Evolutionary conservation across 768 basidiomycete species (phyloP).

Genomic region (Boletus edulis): DNA sequence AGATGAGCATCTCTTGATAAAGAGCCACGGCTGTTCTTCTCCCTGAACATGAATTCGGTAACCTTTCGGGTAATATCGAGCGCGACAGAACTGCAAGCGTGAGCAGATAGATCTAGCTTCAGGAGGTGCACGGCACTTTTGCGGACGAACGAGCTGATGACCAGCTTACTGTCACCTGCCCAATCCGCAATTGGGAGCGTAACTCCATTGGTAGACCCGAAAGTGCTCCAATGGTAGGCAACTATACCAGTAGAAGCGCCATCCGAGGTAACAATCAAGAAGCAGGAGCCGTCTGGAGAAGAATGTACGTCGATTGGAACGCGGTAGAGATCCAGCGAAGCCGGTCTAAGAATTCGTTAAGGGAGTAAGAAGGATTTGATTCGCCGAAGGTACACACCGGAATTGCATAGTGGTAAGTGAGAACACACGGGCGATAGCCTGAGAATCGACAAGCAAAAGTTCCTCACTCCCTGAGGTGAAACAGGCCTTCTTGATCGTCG

Average conservation of each 20-base stretch:
- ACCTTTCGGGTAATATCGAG: constrained; percentile 54
- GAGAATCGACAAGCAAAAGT: constrained; percentile 47
- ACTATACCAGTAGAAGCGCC: constrained; percentile 22
- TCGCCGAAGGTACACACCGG: constrained; percentile 34
- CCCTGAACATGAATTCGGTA: constrained; percentile 58
- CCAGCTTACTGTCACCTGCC: constrained; percentile 22
- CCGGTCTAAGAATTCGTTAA: constrained; percentile 35
- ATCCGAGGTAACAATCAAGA: constrained; percentile 34
- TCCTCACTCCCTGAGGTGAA: constrained; percentile 55
- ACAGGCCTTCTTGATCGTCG: constrained; percentile 36
- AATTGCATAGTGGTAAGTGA: constrained; percentile 55
- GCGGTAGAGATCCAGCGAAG: constrained; percentile 39
- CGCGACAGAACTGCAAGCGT: constrained; percentile 40
- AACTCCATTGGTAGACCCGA: constrained; percentile 50
- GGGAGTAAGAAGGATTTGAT: neutral
- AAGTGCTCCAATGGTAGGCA: constrained; percentile 57
- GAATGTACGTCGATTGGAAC: constrained; percentile 38
- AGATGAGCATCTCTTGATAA: constrained; percentile 13
- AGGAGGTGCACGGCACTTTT: constrained; percentile 44
- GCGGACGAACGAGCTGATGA: constrained; percentile 46
- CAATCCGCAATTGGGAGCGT: constrained; percentile 32
- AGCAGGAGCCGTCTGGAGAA: constrained; percentile 56
- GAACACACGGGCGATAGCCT: constrained; percentile 44
- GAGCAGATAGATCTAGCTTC: constrained; percentile 34
- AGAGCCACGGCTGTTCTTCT: constrained; percentile 32